phyloP scores from a whole-genome alignment of 2,329 filamentous ascomycete species.

The Calonectria multiphialidica region DNA sequence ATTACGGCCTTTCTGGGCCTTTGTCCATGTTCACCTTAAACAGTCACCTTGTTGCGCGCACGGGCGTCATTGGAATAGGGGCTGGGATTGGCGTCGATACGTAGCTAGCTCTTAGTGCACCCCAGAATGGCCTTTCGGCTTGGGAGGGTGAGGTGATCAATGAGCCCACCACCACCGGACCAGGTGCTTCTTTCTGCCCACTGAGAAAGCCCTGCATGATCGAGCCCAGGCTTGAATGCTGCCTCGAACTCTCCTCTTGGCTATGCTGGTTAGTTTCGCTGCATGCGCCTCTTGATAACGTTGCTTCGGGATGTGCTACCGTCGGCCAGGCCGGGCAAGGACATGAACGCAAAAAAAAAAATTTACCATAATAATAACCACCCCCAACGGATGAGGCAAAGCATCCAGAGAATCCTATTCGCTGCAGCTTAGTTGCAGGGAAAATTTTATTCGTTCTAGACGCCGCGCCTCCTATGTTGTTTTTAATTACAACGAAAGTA shows the following conservation, averaged over 20 bases:
- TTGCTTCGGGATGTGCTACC: slow-evolving; percentile 14
- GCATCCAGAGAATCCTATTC: slow-evolving; percentile 11
- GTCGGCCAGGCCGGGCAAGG: slow-evolving; percentile 28
- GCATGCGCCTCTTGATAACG: slow-evolving; percentile 30
- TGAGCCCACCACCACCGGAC: slow-evolving; percentile 40
- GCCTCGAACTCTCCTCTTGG: slow-evolving; percentile 33
- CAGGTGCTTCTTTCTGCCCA: slow-evolving; percentile 33
- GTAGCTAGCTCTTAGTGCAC: slow-evolving; percentile 22
- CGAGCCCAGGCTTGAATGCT: slow-evolving; percentile 18
- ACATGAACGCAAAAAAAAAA: neutral
- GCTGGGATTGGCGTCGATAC: slow-evolving; percentile 14
- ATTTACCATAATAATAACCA: neutral
- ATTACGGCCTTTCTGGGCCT: slow-evolving; percentile 31
- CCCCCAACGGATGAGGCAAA: slow-evolving; percentile 19
- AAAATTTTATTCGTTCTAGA: slow-evolving; percentile 20
- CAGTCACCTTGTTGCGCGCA: slow-evolving; percentile 33
- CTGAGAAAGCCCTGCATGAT: slow-evolving; percentile 25
- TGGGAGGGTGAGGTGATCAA: slow-evolving; percentile 42
- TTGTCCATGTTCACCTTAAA: slow-evolving; percentile 30
- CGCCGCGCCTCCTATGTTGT: slow-evolving; percentile 32
- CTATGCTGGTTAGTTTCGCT: slow-evolving; percentile 34
- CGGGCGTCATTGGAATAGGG: slow-evolving; percentile 38
- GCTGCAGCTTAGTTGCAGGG: slow-evolving; percentile 8
- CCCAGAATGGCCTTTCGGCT: slow-evolving; percentile 22
- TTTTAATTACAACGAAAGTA: slow-evolving; percentile 27